Conservation (phyloP, 2,329 filamentous ascomycete species). For the Aspergillus persii region DNA sequence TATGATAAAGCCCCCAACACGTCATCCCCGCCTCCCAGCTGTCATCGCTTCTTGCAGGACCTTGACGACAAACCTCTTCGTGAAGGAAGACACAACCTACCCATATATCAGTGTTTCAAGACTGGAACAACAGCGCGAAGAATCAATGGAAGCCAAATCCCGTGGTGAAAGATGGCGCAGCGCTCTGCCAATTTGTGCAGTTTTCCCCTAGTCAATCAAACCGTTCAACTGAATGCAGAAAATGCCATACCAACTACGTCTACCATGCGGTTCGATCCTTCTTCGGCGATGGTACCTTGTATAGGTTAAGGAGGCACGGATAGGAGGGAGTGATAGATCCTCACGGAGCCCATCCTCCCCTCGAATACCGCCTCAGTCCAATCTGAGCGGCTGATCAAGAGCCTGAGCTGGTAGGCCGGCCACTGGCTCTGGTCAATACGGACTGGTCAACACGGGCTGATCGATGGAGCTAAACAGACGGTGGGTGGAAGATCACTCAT, state of each 20-base stretch:
- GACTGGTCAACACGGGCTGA: constrained; percentile 29
- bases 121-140: no score
- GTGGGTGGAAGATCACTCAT: constrained; percentile 7
- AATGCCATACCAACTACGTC: constrained; percentile 23
- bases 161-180: no score
- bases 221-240: no score
- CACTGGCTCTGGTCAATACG: constrained; percentile 32
- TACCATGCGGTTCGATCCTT: constrained; percentile 31
- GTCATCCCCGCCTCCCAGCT: no score
- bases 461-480: background rate
- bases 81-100: background rate
- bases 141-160: no score
- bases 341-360: constrained; percentile 1
- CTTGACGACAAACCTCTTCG: background rate
- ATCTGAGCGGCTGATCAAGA: constrained; percentile 13
- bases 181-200: no score
- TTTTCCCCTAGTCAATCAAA: no score
- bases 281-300: constrained; percentile 28
- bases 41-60: no score
- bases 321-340: constrained; percentile 11
- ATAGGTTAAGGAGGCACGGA: constrained; percentile 21
- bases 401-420: constrained; percentile 29
- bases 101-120: no score
- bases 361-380: background rate
- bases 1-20: no score